These are phyloP conservation scores for Dioscorea alata DNA, from an alignment of 106 monocot species.

Conservation along the genomic window DNA sequence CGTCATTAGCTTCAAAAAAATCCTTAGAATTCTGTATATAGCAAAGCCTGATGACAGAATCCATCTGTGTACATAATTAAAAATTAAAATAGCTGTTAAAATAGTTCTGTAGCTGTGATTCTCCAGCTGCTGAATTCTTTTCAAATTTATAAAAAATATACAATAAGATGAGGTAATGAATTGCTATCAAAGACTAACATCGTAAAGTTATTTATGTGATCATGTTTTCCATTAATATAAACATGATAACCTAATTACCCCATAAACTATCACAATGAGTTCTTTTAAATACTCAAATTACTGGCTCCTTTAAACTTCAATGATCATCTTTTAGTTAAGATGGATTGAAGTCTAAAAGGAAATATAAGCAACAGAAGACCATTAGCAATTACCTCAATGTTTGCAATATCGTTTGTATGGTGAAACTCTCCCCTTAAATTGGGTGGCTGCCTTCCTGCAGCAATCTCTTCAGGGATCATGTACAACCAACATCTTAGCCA, in stretches of 20 bases:
- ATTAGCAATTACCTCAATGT: slow-evolving; percentile 54
- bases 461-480: slow-evolving; percentile 87
- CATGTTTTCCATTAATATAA: no score
- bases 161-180: not conserved
- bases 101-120: not conserved
- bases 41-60: slow-evolving; percentile 79
- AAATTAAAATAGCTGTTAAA: not conserved
- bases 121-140: no score
- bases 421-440: slow-evolving; percentile 90
- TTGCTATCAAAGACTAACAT: no score
- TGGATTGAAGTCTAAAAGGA: not conserved
- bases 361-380: not conserved
- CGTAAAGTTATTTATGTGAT: no score
- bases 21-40: slow-evolving; percentile 79
- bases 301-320: no score
- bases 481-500: slow-evolving; percentile 87
- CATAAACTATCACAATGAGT: no score
- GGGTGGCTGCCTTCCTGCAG: slow-evolving; percentile 78
- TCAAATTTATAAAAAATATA: not conserved
- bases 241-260: no score
- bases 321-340: no score
- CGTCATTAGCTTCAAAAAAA: slow-evolving; percentile 63
- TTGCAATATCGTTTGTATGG: slow-evolving; percentile 61
- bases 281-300: no score
- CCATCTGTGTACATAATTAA: slow-evolving; percentile 53